phyloP scores from a whole-genome alignment of 371 early-diverging fungal genomes.

The Enterocytospora artemiae region DNA sequence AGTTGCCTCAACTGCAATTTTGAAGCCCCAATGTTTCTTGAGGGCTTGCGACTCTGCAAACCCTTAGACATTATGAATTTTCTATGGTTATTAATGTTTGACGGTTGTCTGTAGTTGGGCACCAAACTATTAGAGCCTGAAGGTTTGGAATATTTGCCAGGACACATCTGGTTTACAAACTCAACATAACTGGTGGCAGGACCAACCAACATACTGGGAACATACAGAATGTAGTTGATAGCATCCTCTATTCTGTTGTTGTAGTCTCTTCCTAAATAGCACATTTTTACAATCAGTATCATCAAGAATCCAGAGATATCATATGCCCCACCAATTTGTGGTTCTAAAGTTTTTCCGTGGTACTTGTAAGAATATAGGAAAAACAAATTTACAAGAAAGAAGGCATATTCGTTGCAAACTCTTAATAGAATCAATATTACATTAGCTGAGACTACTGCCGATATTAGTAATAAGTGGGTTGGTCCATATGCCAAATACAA shows the following conservation, averaged over 20 bases:
- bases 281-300: conserved; percentile 44
- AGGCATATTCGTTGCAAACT: conserved; percentile 11
- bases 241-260: conserved; percentile 9
- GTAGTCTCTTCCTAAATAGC: conserved; percentile 30
- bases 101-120: not conserved
- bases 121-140: not conserved
- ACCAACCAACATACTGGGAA: conserved; percentile 37
- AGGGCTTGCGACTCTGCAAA: no score
- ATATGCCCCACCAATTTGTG: conserved; percentile 25
- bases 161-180: no score
- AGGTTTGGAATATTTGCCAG: no score
- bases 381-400: conserved; percentile 20
- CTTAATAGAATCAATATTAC: conserved; percentile 1
- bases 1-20: conserved; percentile 1
- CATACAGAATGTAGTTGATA: conserved; percentile 27
- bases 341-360: conserved; percentile 15
- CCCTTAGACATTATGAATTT: no score
- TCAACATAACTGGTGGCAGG: conserved; percentile 24
- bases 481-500: conserved; percentile 31
- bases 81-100: conserved; percentile 11
- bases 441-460: conserved; percentile 13
- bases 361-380: conserved; percentile 36
- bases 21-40: no score
- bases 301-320: conserved; percentile 46
- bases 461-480: conserved; percentile 16